Evolutionary conservation across 129 eudicot genomes (phyloP).

Genomic region (Glebionis coronaria): DNA sequence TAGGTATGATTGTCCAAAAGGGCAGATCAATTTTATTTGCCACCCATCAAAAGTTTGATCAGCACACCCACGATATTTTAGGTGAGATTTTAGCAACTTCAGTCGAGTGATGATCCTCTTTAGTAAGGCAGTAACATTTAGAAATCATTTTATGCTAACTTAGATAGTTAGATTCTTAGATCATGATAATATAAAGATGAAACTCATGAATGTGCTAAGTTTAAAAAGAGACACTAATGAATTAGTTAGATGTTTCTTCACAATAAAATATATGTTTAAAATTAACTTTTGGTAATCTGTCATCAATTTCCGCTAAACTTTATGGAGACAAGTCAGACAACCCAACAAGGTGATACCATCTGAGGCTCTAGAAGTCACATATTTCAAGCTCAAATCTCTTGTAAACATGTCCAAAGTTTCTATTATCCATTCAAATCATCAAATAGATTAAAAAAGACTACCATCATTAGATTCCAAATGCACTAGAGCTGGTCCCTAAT

Average conservation of each 20-base stretch:
- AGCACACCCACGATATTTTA: not conserved
- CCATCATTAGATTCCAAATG: slow-evolving; percentile 12
- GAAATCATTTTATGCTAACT: not conserved
- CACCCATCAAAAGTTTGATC: slow-evolving; percentile 18
- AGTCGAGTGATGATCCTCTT: not conserved
- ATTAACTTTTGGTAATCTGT: slow-evolving; percentile 10
- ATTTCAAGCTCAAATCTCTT: not conserved
- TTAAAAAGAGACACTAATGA: not conserved
- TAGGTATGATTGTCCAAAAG: slow-evolving; percentile 1
- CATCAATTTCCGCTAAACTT: slow-evolving; percentile 2
- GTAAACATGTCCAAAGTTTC: slow-evolving; percentile 7
- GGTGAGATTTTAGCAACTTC: not conserved
- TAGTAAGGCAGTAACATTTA: not conserved
- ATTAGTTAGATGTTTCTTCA: not conserved
- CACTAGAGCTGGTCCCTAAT: slow-evolving; percentile 12
- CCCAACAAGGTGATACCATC: slow-evolving; percentile 7
- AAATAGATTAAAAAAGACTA: not conserved
- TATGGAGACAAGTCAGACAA: not conserved
- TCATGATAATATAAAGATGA: slow-evolving; percentile 3
- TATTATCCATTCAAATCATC: not conserved
- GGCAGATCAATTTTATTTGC: slow-evolving; percentile 2
- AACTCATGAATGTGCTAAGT: slow-evolving; percentile 6
- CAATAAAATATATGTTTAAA: not conserved
- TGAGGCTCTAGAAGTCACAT: not conserved
- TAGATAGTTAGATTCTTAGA: not conserved